A percentile compares a stretch with the other conserved stretches of the same genome.
These are phyloP conservation scores for Cryptomeria japonica DNA, from an alignment of 75 land plant genomes.

Conservation along the genomic window DNA sequence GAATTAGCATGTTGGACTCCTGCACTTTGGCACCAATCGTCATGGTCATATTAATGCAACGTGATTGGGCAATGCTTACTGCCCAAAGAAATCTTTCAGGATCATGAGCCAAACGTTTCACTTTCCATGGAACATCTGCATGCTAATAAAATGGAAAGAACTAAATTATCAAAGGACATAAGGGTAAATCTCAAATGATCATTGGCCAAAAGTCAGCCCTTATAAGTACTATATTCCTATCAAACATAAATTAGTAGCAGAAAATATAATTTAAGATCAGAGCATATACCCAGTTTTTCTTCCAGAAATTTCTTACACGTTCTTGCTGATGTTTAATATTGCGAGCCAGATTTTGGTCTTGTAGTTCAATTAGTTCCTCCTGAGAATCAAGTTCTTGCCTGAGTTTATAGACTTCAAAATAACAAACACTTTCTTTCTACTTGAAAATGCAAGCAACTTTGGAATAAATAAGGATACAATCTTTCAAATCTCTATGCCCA, in stretches of 20 bases:
- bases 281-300: conserved; percentile 75
- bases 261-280: background rate
- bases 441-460: background rate
- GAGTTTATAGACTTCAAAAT: background rate
- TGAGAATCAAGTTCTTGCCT: conserved; percentile 23
- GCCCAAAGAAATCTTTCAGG: conserved; percentile 93
- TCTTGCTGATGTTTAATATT: conserved; percentile 54
- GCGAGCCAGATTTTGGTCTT: conserved; percentile 61
- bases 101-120: conserved; percentile 89
- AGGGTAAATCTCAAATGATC: background rate
- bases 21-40: conserved; percentile 80
- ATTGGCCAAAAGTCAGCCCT: background rate
- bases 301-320: conserved; percentile 73
- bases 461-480: background rate
- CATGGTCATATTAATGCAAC: conserved; percentile 66
- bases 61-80: conserved; percentile 74
- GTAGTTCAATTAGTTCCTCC: conserved; percentile 93
- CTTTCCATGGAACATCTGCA: conserved; percentile 70
- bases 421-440: background rate
- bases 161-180: background rate
- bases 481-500: background rate
- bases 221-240: background rate
- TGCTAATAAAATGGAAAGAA: conserved; percentile 41
- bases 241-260: conserved; percentile 1
- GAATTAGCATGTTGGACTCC: conserved; percentile 78